Conservation (phyloP, 1,284 basidiomycete genomes). For the Erythrobasidium hasegawianum region DNA sequence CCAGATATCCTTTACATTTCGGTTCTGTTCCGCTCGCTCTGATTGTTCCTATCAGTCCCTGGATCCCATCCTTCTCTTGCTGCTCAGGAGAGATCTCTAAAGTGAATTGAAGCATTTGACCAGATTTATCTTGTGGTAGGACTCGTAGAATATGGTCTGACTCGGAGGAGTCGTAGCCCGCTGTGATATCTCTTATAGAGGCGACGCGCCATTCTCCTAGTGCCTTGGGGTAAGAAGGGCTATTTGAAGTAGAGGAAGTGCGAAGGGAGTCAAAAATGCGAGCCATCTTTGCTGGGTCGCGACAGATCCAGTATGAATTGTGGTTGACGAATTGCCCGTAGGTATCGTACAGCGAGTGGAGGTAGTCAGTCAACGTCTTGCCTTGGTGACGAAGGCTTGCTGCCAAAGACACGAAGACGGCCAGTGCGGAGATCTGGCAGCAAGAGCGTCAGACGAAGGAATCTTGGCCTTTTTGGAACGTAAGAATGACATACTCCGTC, state of each 20-base stretch:
- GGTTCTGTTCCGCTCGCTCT: constrained; percentile 81
- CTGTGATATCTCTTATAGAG: constrained; percentile 67
- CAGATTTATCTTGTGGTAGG: constrained; percentile 67
- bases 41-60: constrained; percentile 60
- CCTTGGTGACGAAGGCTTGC: constrained; percentile 56
- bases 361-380: constrained; percentile 57
- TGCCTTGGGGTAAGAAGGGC: constrained; percentile 51
- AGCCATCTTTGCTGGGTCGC: constrained; percentile 61
- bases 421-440: constrained; percentile 50
- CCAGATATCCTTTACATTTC: constrained; percentile 82
- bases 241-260: not conserved
- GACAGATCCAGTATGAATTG: constrained; percentile 76
- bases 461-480: no score
- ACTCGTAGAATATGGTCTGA: constrained; percentile 59
- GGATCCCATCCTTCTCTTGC: constrained; percentile 52
- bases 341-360: constrained; percentile 60
- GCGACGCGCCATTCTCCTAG: constrained; percentile 62
- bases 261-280: constrained; percentile 65
- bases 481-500: constrained; percentile 78
- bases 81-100: constrained; percentile 50
- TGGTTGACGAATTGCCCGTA: constrained; percentile 53
- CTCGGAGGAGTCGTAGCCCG: constrained; percentile 61
- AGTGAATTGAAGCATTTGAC: constrained; percentile 74
- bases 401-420: constrained; percentile 65
- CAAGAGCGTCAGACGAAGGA: no score